phyloP scores from a whole-genome alignment of 345 rosid genomes.

The Luvunga scandens region DNA sequence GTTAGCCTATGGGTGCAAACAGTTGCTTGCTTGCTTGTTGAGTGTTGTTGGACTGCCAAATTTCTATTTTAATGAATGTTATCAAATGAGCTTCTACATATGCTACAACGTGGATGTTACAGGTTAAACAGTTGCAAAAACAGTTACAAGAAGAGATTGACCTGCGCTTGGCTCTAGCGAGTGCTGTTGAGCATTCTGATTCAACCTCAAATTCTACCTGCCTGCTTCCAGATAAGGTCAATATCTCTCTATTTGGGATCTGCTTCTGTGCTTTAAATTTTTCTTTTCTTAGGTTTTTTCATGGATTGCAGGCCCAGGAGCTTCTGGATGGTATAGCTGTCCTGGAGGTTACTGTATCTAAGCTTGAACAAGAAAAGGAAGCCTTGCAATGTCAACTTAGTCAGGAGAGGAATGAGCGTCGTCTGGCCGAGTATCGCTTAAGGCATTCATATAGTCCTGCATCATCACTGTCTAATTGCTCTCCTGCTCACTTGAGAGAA shows the following conservation, averaged over 20 bases:
- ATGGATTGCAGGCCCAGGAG: constrained; percentile 59
- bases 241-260: constrained; percentile 15
- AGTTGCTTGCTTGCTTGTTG: not conserved
- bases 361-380: constrained; percentile 74
- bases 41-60: not conserved
- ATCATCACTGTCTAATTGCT: constrained; percentile 26
- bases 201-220: constrained; percentile 51
- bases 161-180: constrained; percentile 60
- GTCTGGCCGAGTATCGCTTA: constrained; percentile 55
- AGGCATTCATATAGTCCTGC: constrained; percentile 41
- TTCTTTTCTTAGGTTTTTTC: constrained; percentile 9
- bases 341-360: constrained; percentile 64
- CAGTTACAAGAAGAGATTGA: constrained; percentile 75
- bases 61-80: not conserved
- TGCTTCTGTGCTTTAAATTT: not conserved
- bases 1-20: not conserved
- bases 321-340: constrained; percentile 68
- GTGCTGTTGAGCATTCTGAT: constrained; percentile 61
- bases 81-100: constrained; percentile 1
- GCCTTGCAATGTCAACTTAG: constrained; percentile 63
- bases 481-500: constrained; percentile 27
- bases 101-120: constrained; percentile 21
- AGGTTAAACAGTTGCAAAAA: constrained; percentile 68
- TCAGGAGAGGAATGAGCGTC: constrained; percentile 83
- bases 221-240: constrained; percentile 72